Percentiles rank a stretch among this genome's conserved stretches.
Evolutionary conservation across 1,284 basidiomycete species (phyloP).

Genomic region (Ustilago bromivora): DNA sequence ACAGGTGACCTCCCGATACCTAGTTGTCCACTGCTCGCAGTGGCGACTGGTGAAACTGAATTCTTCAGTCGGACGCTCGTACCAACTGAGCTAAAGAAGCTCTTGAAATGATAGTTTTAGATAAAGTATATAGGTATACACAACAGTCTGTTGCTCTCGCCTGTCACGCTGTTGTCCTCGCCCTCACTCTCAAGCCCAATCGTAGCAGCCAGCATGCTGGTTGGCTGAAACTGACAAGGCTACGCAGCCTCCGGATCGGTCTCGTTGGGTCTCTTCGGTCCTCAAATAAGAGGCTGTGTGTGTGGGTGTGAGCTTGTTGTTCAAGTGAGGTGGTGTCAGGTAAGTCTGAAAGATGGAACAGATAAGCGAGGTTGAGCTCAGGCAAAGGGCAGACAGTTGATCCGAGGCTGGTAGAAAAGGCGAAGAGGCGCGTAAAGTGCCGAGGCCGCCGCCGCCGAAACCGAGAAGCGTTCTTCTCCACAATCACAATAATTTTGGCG

Average conservation of each 20-base stretch:
- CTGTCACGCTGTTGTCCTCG: too few species aligned
- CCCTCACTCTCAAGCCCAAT: too few species aligned
- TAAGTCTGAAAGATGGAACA: background rate
- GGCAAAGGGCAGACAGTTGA: background rate
- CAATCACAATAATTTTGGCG: background rate
- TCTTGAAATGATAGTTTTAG: background rate
- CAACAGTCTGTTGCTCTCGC: too few species aligned
- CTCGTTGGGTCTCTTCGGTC: background rate
- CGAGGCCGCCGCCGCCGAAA: constrained; percentile 1
- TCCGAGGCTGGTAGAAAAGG: background rate
- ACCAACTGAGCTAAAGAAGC: constrained; percentile 61
- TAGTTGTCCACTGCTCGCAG: constrained; percentile 21
- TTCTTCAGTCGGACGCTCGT: constrained; percentile 61
- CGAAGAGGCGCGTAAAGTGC: background rate
- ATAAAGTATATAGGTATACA: background rate
- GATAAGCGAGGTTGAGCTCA: background rate
- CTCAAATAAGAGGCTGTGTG: background rate
- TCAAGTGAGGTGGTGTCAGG: background rate
- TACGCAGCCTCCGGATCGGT: too few species aligned
- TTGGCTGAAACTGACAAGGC: too few species aligned
- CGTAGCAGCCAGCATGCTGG: too few species aligned
- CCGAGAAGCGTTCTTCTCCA: background rate
- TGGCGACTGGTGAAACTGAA: constrained; percentile 41
- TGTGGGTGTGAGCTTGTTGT: background rate
- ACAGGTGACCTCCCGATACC: constrained; percentile 53